A percentile compares a stretch with the other conserved stretches of the same genome.
phyloP scores from a whole-genome alignment of 371 early-diverging fungal species.

The Gilbertella persicaria region DNA sequence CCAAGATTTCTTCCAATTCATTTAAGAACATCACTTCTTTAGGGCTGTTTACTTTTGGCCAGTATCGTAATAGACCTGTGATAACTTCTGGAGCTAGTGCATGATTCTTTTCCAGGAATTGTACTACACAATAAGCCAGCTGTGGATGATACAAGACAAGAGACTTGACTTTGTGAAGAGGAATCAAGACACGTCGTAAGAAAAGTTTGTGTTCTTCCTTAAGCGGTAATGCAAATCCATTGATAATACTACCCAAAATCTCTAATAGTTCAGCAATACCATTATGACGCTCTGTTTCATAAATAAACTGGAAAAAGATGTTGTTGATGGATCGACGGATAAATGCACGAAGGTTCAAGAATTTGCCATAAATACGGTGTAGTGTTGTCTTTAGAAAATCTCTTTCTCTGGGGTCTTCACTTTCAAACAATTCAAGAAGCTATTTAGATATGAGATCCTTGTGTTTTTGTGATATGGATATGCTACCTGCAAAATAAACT shows the following conservation, averaged over 20 bases:
- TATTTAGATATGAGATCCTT: constrained; percentile 25
- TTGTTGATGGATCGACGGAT: constrained; percentile 96
- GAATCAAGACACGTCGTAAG: constrained; percentile 86
- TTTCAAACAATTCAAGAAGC: constrained; percentile 94
- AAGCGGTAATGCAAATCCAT: constrained; percentile 96
- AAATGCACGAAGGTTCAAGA: constrained; percentile 92
- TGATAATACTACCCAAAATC: constrained; percentile 97
- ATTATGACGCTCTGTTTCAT: constrained; percentile 94
- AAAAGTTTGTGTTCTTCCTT: constrained; percentile 98
- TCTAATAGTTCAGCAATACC: constrained; percentile 97
- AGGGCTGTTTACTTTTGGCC: constrained; percentile 97
- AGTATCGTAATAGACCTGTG: constrained; percentile 83
- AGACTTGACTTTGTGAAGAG: constrained; percentile 92
- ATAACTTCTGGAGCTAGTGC: constrained; percentile 87
- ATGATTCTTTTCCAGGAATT: constrained; percentile 97
- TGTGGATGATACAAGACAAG: constrained; percentile 93
- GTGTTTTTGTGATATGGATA: neutral
- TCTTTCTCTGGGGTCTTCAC: constrained; percentile 96
- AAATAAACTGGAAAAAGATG: constrained; percentile 95
- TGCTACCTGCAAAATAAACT: constrained; percentile 26
- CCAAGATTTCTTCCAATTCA: constrained; percentile 96
- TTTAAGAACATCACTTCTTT: constrained; percentile 98
- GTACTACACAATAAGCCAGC: constrained; percentile 96
- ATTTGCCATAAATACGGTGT: constrained; percentile 97
- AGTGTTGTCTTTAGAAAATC: constrained; percentile 97